phyloP scores from a whole-genome alignment of 768 basidiomycete genomes.

The Cyathus striatus region DNA sequence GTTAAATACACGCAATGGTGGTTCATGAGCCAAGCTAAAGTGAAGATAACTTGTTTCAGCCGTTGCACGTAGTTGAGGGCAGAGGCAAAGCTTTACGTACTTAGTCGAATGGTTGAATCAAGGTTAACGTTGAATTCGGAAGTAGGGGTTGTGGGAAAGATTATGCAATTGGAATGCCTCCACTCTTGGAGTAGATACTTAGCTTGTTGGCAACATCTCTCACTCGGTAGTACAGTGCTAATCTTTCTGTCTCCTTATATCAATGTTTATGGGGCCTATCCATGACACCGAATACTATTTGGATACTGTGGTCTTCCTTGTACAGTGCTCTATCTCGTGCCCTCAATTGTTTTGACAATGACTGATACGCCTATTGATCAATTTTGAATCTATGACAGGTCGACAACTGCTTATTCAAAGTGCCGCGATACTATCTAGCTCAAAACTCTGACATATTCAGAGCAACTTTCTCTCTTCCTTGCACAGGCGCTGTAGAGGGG shows the following conservation, averaged over 20 bases:
- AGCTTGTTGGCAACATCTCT: too few species aligned
- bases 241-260: neutral
- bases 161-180: too few species aligned
- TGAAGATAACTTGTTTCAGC: too few species aligned
- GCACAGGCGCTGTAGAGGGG: neutral
- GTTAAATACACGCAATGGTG: too few species aligned
- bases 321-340: neutral
- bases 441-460: conserved; percentile 15
- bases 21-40: too few species aligned
- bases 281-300: neutral
- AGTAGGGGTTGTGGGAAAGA: too few species aligned
- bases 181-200: too few species aligned
- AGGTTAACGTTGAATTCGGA: too few species aligned
- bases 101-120: too few species aligned
- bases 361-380: neutral
- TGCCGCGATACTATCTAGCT: conserved; percentile 17
- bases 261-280: neutral
- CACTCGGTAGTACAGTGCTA: too few species aligned
- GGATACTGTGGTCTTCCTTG: neutral
- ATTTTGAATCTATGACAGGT: conserved; percentile 12
- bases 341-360: neutral
- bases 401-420: conserved; percentile 19
- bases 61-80: too few species aligned
- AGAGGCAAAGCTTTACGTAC: too few species aligned
- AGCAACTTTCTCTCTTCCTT: conserved; percentile 14